Conservation (phyloP, 2,329 filamentous ascomycete species). For the Aspergillus ustus region DNA sequence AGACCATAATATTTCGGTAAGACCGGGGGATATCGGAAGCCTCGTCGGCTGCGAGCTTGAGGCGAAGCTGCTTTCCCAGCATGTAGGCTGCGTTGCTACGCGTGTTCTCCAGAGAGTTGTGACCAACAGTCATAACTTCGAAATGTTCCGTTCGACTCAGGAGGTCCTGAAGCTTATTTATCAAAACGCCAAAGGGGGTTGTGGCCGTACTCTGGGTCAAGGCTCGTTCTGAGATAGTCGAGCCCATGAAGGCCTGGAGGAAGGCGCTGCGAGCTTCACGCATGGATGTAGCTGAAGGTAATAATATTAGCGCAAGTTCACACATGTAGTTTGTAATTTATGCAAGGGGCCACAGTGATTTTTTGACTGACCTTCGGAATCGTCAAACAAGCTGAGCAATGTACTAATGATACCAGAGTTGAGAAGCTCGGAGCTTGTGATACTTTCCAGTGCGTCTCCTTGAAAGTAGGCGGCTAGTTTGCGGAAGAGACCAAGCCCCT, state of each 20-base stretch:
- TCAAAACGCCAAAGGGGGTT: conserved; percentile 86
- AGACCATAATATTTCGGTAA: conserved; percentile 96
- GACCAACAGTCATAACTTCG: conserved; percentile 93
- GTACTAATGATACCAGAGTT: conserved; percentile 87
- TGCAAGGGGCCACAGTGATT: neutral
- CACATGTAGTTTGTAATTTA: neutral
- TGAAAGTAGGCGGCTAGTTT: conserved; percentile 84
- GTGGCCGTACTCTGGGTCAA: conserved; percentile 69
- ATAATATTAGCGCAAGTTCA: neutral
- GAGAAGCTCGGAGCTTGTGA: conserved; percentile 92
- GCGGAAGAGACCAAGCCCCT: conserved; percentile 71
- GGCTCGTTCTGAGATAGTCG: conserved; percentile 63
- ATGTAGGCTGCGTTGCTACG: conserved; percentile 91
- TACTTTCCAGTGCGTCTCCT: conserved; percentile 84
- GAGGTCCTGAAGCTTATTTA: conserved; percentile 93
- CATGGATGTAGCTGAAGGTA: conserved; percentile 28
- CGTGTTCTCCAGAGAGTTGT: conserved; percentile 87
- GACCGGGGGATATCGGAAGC: conserved; percentile 85
- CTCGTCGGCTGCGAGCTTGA: conserved; percentile 84
- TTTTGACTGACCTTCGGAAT: conserved; percentile 56
- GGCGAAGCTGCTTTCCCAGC: conserved; percentile 91
- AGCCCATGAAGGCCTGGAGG: conserved; percentile 88
- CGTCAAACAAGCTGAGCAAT: conserved; percentile 80
- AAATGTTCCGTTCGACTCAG: conserved; percentile 97
- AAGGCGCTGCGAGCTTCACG: conserved; percentile 77